A percentile compares a stretch with the other conserved stretches of the same genome.
These are phyloP conservation scores for Ganoderma multipileum DNA, from an alignment of 1,284 basidiomycete genomes.

Conservation along the genomic window DNA sequence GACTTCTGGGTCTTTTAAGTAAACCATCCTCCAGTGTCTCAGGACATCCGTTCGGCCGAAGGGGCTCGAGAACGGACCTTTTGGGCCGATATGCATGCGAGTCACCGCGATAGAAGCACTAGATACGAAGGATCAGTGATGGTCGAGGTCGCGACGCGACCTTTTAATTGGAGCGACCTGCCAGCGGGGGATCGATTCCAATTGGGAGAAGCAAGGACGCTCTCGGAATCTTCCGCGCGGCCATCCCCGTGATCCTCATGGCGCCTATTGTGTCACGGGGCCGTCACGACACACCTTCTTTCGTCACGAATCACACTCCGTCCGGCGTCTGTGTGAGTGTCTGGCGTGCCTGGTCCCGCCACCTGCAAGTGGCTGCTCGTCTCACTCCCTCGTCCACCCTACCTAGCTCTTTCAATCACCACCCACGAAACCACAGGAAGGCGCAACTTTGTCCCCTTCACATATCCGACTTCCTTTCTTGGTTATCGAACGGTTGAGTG, in stretches of 20 bases:
- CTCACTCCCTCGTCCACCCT: background rate
- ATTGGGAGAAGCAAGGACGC: background rate
- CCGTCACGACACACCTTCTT: background rate
- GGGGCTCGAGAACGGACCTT: background rate
- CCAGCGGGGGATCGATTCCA: background rate
- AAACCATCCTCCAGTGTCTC: background rate
- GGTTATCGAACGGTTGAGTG: background rate
- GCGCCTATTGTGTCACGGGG: background rate
- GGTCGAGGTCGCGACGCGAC: background rate
- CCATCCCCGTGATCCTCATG: background rate
- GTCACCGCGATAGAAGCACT: background rate
- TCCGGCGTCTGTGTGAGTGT: background rate
- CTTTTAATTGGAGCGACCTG: background rate
- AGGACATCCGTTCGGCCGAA: background rate
- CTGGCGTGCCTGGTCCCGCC: slow-evolving; percentile 13
- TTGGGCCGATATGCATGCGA: background rate
- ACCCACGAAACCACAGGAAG: background rate
- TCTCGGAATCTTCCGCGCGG: background rate
- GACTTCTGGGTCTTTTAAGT: background rate
- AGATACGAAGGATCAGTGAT: background rate
- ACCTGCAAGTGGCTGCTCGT: slow-evolving; percentile 10
- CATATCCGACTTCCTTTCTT: background rate
- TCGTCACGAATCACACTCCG: slow-evolving; percentile 6
- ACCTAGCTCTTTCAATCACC: background rate
- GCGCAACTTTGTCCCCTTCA: too few relatives aligned